Evolutionary conservation across 1,284 basidiomycete species (phyloP), one percentile per base, ranked within the genome.

Genomic region (Anthracocystis panici-leucophaei): DNA sequence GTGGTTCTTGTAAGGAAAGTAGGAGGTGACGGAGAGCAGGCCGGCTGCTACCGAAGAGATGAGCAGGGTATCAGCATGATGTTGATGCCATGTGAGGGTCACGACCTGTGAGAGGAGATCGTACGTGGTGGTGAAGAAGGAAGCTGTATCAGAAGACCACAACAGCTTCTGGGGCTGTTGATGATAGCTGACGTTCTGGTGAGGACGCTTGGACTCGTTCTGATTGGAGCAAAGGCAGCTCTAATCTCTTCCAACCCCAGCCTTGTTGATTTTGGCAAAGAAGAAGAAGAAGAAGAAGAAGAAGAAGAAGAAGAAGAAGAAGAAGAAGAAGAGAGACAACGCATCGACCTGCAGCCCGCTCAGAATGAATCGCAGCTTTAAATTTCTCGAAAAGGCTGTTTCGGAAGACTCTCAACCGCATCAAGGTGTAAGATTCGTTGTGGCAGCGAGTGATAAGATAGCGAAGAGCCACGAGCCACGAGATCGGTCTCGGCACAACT

Each of bases 391-490:
- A 31, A 31, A 3, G 5, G 23, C 25, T 12, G 44, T 27, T 57
- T 70, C 68, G 68, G 68, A 70, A 61, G 62, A 65, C 68, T 57
- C 14, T 71, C 63, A 33, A 71, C 68, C 68, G 63, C 57, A n/a
- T n/a, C n/a, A n/a, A n/a, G n/a, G n/a, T 70, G 67, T 70, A 23
- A 70, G 67, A 70, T 55, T 42, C 49, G 5, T 55, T 42, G 53
- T 5, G 11, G 10, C 14, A 35, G 23, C 9, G 21, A 40, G 20
- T 25, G 65, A 68, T 68, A 68, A 68, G 59, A 68, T 68, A 68
- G 58, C 65, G 46, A 25, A 45, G 23, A 25, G 44, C 44, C 20
- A 16, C n/a, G n/a, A 42, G 2, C 11, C 20, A 25, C 23, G 4
- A 16, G 23, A 46, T 29, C n/a, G 31, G 35, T 33, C 2, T 10